Conservation (phyloP, 116 monocot species). For the Posidonia oceanica region DNA sequence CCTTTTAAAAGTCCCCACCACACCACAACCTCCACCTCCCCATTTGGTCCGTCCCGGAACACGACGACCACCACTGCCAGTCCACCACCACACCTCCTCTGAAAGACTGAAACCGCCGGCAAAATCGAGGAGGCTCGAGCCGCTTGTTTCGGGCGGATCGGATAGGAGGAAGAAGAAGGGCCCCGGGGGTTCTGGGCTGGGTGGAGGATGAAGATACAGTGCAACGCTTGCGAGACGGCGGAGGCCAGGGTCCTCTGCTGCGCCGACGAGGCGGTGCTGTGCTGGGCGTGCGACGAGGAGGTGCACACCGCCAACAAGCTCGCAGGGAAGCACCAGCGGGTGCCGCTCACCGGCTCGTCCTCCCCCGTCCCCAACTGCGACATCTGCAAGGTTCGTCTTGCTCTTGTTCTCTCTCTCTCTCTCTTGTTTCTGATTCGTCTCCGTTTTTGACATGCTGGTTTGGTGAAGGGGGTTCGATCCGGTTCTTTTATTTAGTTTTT, state of each 20-base stretch:
- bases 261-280: slow-evolving; percentile 90
- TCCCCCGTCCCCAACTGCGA: slow-evolving; percentile 66
- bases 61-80: too few species aligned
- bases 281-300: slow-evolving; percentile 67
- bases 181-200: neutral
- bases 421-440: too few species aligned
- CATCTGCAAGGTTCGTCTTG: slow-evolving; percentile 63
- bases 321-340: slow-evolving; percentile 76
- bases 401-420: neutral
- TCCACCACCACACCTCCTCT: too few species aligned
- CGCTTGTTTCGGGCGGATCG: neutral
- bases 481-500: too few species aligned
- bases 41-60: too few species aligned
- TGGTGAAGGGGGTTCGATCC: too few species aligned
- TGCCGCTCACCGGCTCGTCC: slow-evolving; percentile 31
- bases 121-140: neutral
- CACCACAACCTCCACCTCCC: too few species aligned
- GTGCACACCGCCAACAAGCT: slow-evolving; percentile 96
- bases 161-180: neutral
- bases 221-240: slow-evolving; percentile 77
- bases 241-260: slow-evolving; percentile 82
- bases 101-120: neutral
- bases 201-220: slow-evolving; percentile 75
- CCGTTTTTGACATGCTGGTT: too few species aligned
- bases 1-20: too few species aligned